phyloP scores from a whole-genome alignment of 495 filamentous ascomycete species.

The Aspergillus funiculosus region DNA sequence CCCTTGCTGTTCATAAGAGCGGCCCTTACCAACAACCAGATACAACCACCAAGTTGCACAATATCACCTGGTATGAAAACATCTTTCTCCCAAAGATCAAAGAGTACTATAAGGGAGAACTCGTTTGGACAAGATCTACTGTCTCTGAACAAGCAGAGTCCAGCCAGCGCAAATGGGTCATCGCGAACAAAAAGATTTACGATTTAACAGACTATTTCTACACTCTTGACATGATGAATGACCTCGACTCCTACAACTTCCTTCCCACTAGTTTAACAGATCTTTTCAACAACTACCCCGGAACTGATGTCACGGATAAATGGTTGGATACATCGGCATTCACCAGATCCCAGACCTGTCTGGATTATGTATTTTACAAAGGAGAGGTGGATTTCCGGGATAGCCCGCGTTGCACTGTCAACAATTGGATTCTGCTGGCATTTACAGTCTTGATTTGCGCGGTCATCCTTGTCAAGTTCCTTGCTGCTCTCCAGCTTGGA shows the following conservation, averaged over 20 bases:
- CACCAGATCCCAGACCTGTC: conserved; percentile 61
- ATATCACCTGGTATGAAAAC: conserved; percentile 68
- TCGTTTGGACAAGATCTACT: conserved; percentile 62
- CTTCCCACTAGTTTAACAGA: conserved; percentile 58
- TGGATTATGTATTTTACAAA: conserved; percentile 76
- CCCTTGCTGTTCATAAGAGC: conserved; percentile 57
- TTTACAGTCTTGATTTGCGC: conserved; percentile 76
- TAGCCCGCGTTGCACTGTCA: conserved; percentile 69
- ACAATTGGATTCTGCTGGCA: conserved; percentile 84
- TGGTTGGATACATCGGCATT: conserved; percentile 52
- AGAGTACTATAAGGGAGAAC: conserved; percentile 77
- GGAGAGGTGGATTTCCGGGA: conserved; percentile 83
- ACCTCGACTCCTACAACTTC: conserved; percentile 54
- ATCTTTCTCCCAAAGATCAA: conserved; percentile 73
- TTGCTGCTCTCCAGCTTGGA: conserved; percentile 90
- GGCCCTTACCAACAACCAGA: conserved; percentile 52
- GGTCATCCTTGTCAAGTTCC: conserved; percentile 82
- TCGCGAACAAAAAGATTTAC: conserved; percentile 68
- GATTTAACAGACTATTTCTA: conserved; percentile 90
- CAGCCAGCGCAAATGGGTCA: conserved; percentile 69
- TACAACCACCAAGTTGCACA: conserved; percentile 48
- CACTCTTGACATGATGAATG: conserved; percentile 51
- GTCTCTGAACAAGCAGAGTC: conserved; percentile 54
- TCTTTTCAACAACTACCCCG: conserved; percentile 67
- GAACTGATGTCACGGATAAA: conserved; percentile 63